Evolutionary conservation across 116 monocot genomes (phyloP).

Genomic region (Zostera marina): DNA sequence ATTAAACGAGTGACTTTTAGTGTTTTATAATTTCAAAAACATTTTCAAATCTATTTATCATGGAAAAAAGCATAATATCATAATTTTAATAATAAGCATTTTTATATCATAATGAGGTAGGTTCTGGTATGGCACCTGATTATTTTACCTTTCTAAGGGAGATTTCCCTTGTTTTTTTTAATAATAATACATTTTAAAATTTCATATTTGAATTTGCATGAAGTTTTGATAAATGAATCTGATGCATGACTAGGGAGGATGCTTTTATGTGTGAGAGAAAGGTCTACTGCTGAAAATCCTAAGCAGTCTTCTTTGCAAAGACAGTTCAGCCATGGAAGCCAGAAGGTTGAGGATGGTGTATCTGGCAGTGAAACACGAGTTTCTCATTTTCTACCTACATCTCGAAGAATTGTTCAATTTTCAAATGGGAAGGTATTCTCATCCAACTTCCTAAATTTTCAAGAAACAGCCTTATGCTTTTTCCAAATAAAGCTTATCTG

Average conservation of each 20-base stretch:
- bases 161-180: too few relatives aligned
- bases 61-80: too few relatives aligned
- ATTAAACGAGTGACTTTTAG: too few relatives aligned
- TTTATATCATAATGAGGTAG: too few relatives aligned
- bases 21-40: too few relatives aligned
- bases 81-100: too few relatives aligned
- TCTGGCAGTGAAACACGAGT: constrained; percentile 65
- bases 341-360: constrained; percentile 53
- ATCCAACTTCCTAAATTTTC: neutral
- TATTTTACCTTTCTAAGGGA: too few relatives aligned
- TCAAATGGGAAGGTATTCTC: constrained; percentile 81
- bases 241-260: constrained; percentile 49
- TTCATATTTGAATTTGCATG: neutral
- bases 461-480: neutral
- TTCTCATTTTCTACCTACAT: constrained; percentile 93
- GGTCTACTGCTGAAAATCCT: constrained; percentile 50
- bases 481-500: neutral
- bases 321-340: constrained; percentile 79
- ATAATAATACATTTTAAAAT: too few relatives aligned
- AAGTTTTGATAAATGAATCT: neutral
- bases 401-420: constrained; percentile 92
- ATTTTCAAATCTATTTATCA: too few relatives aligned
- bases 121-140: too few relatives aligned
- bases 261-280: constrained; percentile 87
- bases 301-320: constrained; percentile 72